Percentiles rank a stretch among this genome's conserved stretches.
Evolutionary conservation across 306 rosid species (phyloP).

Genomic region (Crotalaria pallida): DNA sequence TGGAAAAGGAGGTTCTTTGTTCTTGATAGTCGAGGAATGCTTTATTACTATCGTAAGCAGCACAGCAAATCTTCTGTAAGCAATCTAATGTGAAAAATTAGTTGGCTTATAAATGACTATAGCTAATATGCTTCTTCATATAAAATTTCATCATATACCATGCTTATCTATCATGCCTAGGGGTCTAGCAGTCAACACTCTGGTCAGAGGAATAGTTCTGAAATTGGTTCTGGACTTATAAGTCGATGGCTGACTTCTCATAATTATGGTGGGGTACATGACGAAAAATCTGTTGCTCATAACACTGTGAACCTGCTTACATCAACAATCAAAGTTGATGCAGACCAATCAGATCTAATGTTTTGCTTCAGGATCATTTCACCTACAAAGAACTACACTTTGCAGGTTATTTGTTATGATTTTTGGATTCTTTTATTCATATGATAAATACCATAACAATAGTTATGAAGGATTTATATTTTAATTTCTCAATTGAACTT

Average conservation of each 20-base stretch:
- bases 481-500: conserved; percentile 28
- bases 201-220: conserved; percentile 96
- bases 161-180: conserved; percentile 41
- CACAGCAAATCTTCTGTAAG: conserved; percentile 90
- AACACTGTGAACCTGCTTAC: conserved; percentile 98
- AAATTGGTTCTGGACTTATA: conserved; percentile 95
- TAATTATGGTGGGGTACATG: conserved; percentile 97
- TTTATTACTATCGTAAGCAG: conserved; percentile 96
- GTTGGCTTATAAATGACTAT: conserved; percentile 6
- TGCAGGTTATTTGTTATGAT: conserved; percentile 65
- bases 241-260: conserved; percentile 99
- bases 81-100: conserved; percentile 22
- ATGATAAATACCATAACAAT: background rate
- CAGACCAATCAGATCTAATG: conserved; percentile 95
- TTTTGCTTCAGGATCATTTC: conserved; percentile 99
- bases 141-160: conserved; percentile 8
- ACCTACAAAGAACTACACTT: conserved; percentile 94
- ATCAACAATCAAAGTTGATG: conserved; percentile 96
- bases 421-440: background rate
- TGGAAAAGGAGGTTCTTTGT: conserved; percentile 99
- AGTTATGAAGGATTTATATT: conserved; percentile 25
- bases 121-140: conserved; percentile 14
- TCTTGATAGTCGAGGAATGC: conserved; percentile 98
- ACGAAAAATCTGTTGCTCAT: conserved; percentile 98
- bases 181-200: conserved; percentile 79